A percentile compares a stretch with the other conserved stretches of the same genome.
phyloP scores from a whole-genome alignment of 129 eudicot species.

The Apium graveolens region DNA sequence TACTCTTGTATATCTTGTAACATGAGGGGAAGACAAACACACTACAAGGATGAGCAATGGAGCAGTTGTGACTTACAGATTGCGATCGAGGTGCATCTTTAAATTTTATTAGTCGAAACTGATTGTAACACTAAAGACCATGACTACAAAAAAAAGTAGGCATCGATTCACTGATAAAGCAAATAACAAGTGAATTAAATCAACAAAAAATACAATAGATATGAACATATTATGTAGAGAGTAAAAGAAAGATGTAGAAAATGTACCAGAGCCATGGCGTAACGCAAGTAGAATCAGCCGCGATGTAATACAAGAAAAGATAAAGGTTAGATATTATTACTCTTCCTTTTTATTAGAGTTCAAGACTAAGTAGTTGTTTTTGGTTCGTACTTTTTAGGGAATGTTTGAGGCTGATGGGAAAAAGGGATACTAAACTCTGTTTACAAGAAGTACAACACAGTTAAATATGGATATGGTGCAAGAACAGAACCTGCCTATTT shows the following conservation, averaged over 20 bases:
- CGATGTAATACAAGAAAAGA: background rate
- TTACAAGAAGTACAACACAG: slow-evolving; percentile 34
- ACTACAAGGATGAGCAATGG: no score
- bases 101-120: background rate
- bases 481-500: slow-evolving; percentile 35
- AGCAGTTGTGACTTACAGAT: background rate
- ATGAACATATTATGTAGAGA: background rate
- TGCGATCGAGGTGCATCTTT: background rate
- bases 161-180: background rate
- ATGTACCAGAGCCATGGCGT: background rate
- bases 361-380: background rate
- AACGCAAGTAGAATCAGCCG: background rate
- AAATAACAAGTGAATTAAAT: background rate
- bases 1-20: no score
- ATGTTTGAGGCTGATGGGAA: slow-evolving; percentile 60
- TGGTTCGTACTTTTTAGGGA: slow-evolving; percentile 35
- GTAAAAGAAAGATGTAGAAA: background rate
- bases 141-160: no score
- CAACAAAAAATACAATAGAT: no score
- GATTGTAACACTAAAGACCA: background rate
- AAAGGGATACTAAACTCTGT: slow-evolving; percentile 41
- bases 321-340: no score
- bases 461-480: slow-evolving; percentile 37
- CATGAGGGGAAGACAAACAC: no score
- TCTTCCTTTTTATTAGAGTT: background rate